Conservation (phyloP, 202 grass and related monocot species). For the Schoenoplectus tabernaemontani region DNA sequence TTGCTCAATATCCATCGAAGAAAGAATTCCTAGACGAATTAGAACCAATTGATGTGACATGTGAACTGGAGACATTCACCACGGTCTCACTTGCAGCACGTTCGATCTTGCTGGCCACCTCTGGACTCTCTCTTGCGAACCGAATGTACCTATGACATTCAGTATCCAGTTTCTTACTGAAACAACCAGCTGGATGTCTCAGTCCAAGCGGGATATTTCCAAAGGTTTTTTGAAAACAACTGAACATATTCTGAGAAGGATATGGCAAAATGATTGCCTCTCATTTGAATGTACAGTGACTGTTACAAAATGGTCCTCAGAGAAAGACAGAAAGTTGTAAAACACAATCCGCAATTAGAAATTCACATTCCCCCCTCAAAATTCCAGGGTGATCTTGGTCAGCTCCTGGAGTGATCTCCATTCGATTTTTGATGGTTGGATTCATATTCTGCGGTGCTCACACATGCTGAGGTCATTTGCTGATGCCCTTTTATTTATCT, state of each 20-base stretch:
- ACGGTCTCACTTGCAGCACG: background rate
- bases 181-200: background rate
- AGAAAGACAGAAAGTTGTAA: background rate
- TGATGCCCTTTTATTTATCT: too few species aligned
- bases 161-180: background rate
- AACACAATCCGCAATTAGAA: background rate
- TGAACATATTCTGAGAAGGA: background rate
- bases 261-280: background rate
- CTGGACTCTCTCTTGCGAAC: background rate
- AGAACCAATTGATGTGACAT: background rate
- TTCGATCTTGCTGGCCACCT: background rate
- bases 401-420: background rate
- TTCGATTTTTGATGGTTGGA: too few species aligned
- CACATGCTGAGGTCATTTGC: too few species aligned
- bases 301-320: background rate
- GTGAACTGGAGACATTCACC: background rate
- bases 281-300: background rate
- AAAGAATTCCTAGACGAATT: background rate
- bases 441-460: too few species aligned
- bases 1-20: background rate
- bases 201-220: background rate
- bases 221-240: background rate
- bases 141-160: background rate
- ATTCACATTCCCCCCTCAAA: background rate
- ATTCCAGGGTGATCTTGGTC: background rate